Evolutionary conservation across 2,329 filamentous ascomycete genomes (phyloP), one percentile per base, ranked within the genome.

Genomic region (Microsporum ferrugineum): DNA sequence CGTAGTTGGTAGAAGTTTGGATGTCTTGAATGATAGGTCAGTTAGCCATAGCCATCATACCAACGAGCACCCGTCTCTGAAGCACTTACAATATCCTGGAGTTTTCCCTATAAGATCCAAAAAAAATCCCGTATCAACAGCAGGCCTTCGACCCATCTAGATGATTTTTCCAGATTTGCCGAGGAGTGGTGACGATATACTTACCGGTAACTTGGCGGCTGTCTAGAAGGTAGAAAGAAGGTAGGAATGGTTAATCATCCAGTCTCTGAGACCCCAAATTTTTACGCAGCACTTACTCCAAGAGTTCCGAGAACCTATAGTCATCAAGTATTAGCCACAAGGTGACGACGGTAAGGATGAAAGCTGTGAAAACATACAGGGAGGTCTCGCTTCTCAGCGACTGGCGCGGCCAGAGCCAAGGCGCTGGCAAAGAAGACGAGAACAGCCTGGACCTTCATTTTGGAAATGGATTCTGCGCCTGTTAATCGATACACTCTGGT

Each of bases 401-500:
- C n/a, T 27, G 55, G 55, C 12, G 39, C 36, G 14, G 55, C 55
- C 6, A 43, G 27, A 41, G 39, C 55, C 34, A 57, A 34, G 36
- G 55, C 55, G 29, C 34, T 31, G 29, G 36, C 55, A 7, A 57
- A 41, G 34, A 57, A 43, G 31, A 57, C 14, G 29, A 57, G 55
- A 14, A 57, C 55, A 17, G 55, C 23, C 38, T 57, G 55, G 39
- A 57, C 31, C 27, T 57, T 39, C 55, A 57, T 57, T 29, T 57
- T 41, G 55, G 12, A 43, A 5, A 57, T 33, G 31, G 49, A 7
- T 23, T 49, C 23, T 55, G 36, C 14, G 29, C 17, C 31, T 34
- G 14, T 55, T 55, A 55, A 14, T 34, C 12, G 7, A 55, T 36
- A 14, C 17, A 55, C 14, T 36, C 36, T 55, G 31, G 8, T 36